Percentiles rank a stretch among this genome's conserved stretches.
phyloP scores from a whole-genome alignment of 1,284 basidiomycete genomes.

The Rhodotorula sp. region DNA sequence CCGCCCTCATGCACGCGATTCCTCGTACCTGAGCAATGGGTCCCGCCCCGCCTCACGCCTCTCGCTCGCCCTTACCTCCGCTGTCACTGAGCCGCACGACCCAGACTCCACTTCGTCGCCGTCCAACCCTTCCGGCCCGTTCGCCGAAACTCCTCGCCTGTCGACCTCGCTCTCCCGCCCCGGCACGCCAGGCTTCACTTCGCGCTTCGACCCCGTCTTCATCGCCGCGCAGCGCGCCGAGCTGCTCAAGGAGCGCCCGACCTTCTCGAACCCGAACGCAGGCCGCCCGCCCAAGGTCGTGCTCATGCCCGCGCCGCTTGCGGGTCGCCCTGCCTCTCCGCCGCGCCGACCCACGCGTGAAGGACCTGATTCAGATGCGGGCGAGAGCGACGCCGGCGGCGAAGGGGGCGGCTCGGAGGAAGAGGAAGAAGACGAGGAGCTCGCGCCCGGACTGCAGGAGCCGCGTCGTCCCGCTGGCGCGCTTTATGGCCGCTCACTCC shows the following conservation, averaged over 20 bases:
- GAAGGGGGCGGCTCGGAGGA: neutral
- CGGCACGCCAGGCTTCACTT: slow-evolving; percentile 28
- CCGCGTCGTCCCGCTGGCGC: slow-evolving; percentile 31
- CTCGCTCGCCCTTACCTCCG: slow-evolving; percentile 3
- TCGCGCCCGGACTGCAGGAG: slow-evolving; percentile 2
- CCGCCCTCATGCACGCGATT: neutral
- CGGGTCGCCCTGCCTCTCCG: slow-evolving; percentile 13
- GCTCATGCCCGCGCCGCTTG: slow-evolving; percentile 38
- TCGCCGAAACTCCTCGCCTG: neutral
- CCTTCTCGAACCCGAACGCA: slow-evolving; percentile 28
- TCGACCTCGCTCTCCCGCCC: slow-evolving; percentile 5
- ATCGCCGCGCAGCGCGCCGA: slow-evolving; percentile 27
- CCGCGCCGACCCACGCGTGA: neutral
- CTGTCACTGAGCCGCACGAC: neutral
- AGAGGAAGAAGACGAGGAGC: slow-evolving; percentile 16
- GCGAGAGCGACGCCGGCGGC: neutral
- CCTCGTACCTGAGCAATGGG: neutral
- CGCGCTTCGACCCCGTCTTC: slow-evolving; percentile 34
- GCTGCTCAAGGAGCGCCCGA: slow-evolving; percentile 29
- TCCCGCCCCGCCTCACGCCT: slow-evolving; percentile 3
- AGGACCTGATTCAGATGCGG: neutral
- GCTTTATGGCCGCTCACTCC: slow-evolving; percentile 38
- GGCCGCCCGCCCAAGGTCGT: slow-evolving; percentile 36
- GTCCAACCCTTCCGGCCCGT: neutral
- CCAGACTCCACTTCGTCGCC: neutral